Percentiles rank a stretch among this genome's conserved stretches.
phyloP scores from a whole-genome alignment of 2,329 filamentous ascomycete species.

The Neonectria neomacrospora region DNA sequence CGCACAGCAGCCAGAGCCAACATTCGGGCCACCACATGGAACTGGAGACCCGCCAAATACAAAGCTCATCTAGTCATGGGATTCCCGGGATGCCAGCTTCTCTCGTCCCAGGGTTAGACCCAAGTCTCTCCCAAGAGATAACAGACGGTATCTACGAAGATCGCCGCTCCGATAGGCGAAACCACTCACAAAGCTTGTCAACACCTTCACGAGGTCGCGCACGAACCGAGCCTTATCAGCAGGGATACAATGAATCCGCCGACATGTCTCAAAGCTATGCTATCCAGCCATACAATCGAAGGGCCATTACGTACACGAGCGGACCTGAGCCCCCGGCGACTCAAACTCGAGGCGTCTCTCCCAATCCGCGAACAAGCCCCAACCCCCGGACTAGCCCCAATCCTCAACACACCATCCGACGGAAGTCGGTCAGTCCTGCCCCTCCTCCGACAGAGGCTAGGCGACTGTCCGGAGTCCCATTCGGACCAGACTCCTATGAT shows the following conservation, averaged over 20 bases:
- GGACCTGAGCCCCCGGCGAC: slow-evolving; percentile 44
- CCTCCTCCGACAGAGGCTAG: slow-evolving; percentile 63
- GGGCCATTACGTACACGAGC: slow-evolving; percentile 53
- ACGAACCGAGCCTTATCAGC: slow-evolving; percentile 41
- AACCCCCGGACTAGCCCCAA: slow-evolving; percentile 52
- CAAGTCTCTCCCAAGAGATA: slow-evolving; percentile 65
- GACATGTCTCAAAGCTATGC: slow-evolving; percentile 48
- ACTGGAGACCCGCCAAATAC: slow-evolving; percentile 49
- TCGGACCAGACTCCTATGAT: slow-evolving; percentile 81
- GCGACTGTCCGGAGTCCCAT: slow-evolving; percentile 71
- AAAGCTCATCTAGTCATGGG: slow-evolving; percentile 52
- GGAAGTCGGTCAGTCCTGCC: slow-evolving; percentile 80
- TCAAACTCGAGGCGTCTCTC: slow-evolving; percentile 49
- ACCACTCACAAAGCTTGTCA: slow-evolving; percentile 54
- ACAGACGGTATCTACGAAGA: slow-evolving; percentile 68
- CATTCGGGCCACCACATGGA: slow-evolving; percentile 51
- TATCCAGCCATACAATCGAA: slow-evolving; percentile 58
- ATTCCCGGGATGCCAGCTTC: slow-evolving; percentile 65
- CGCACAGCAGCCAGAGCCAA: slow-evolving; percentile 46
- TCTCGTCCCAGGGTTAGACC: slow-evolving; percentile 70
- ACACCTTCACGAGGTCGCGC: slow-evolving; percentile 56
- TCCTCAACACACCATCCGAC: slow-evolving; percentile 65
- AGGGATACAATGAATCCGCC: slow-evolving; percentile 41
- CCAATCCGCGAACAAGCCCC: slow-evolving; percentile 53
- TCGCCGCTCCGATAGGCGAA: slow-evolving; percentile 58